Evolutionary conservation across 129 eudicot genomes (phyloP), one percentile per base, ranked within the genome.

Genomic region (Chrysanthemum lavandulifolium): DNA sequence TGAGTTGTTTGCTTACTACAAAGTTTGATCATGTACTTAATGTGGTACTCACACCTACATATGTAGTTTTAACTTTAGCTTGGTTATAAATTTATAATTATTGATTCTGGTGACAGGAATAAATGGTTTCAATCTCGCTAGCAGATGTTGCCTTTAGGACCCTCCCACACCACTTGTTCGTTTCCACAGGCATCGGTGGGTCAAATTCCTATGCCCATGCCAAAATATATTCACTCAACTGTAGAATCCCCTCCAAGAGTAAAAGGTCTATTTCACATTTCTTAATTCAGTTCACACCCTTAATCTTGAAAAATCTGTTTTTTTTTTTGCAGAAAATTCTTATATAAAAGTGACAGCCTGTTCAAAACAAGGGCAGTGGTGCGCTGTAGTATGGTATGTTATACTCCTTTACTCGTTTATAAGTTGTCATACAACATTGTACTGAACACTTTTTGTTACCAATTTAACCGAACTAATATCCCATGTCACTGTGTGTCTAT

Each of bases 311-410:
- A 25, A 45, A 50, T 47, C 15, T 19, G 62, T 43, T 61, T 19
- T 19, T 19, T 19, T 19, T 19, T 19, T 19, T 74, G 75, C 79
- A 80, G 82, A 72, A 72, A 68, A 15, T 15, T 68, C 4, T 62
- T 36, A 63, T 29, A 49, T 10, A 57, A 31, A 61, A 71, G 77
- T 61, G 71, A 55, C 65, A 12, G 31, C 55, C 76, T 60, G 15
- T 51, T 49, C 66, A 85, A 75, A 78, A 72, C 78, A 57, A 81
- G 79, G 70, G 65, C 43, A 16, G 68, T 43, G 33, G 74, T 84
- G 55, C 72, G 79, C 59, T 82, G 84, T 55, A 75, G 78, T 74
- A 23, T 73, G 89, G 89, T 85, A 74, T 55, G 84, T 67, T 53
- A 27, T 54, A 52, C 68, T 58, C 23, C 60, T 50, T 64, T 43